A percentile compares a stretch with the other conserved stretches of the same genome.
These are phyloP conservation scores for Geranium incanum DNA, from an alignment of 441 rosid species.

Conservation along the genomic window DNA sequence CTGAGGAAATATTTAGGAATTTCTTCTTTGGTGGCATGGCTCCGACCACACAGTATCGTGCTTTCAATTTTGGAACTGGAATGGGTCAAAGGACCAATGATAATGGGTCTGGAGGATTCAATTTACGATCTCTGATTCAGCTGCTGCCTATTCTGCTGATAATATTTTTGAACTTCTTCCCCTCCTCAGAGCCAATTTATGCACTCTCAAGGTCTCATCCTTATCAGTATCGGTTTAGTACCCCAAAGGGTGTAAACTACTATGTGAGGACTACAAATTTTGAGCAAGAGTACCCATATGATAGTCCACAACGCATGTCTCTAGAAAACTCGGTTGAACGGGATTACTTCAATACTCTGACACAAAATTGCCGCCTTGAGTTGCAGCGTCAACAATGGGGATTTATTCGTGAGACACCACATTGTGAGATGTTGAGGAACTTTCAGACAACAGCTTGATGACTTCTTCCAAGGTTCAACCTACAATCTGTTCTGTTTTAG, in stretches of 20 bases:
- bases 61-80: conserved; percentile 55
- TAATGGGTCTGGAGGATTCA: conserved; percentile 58
- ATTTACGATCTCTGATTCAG: conserved; percentile 54
- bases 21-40: conserved; percentile 74
- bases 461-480: conserved; percentile 32
- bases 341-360: conserved; percentile 53
- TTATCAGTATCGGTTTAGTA: conserved; percentile 60
- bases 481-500: neutral
- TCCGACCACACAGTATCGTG: conserved; percentile 68
- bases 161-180: conserved; percentile 60
- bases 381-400: conserved; percentile 93
- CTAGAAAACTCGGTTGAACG: conserved; percentile 61
- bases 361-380: conserved; percentile 77
- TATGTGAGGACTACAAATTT: conserved; percentile 67
- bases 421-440: conserved; percentile 67
- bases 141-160: conserved; percentile 68
- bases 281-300: conserved; percentile 63
- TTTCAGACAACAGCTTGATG: conserved; percentile 41
- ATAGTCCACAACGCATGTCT: conserved; percentile 37
- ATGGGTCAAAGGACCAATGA: conserved; percentile 45
- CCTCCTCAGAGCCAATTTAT: conserved; percentile 65
- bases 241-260: conserved; percentile 62
- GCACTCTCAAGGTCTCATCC: conserved; percentile 62
- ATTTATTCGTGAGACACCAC: conserved; percentile 77
- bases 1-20: conserved; percentile 89